phyloP scores from a whole-genome alignment of 1,284 basidiomycete species.

The Coniophora puteana region DNA sequence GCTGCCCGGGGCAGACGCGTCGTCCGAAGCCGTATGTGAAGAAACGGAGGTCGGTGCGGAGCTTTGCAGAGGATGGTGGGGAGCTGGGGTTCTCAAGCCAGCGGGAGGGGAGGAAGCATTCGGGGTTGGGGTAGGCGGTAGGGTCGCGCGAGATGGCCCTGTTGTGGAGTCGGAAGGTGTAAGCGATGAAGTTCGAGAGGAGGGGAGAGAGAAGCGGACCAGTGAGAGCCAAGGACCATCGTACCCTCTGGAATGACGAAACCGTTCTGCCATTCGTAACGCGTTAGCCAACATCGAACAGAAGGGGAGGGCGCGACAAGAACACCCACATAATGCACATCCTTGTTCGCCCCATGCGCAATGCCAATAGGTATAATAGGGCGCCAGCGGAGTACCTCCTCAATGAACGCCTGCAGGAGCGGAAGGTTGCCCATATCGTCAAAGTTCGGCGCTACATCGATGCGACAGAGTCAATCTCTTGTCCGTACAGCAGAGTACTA shows the following conservation, averaged over 20 bases:
- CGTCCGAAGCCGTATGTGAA: constrained; percentile 61
- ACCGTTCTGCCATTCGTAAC: constrained; percentile 37
- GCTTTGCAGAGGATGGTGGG: no score
- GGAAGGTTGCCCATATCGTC: neutral
- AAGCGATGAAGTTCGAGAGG: neutral
- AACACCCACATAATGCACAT: no score
- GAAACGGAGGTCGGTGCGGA: constrained; percentile 45
- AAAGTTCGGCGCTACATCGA: neutral
- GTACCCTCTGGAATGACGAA: constrained; percentile 58
- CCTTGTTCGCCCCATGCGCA: constrained; percentile 53
- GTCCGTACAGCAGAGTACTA: neutral
- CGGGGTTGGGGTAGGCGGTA: constrained; percentile 52
- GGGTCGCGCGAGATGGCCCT: constrained; percentile 55
- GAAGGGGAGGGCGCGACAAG: no score
- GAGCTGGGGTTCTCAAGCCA: constrained; percentile 52
- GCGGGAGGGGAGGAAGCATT: constrained; percentile 52
- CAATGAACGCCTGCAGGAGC: neutral
- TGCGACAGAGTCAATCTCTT: neutral
- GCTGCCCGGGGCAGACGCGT: constrained; percentile 44
- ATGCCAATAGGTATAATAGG: constrained; percentile 16
- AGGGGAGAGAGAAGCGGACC: constrained; percentile 27
- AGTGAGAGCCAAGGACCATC: constrained; percentile 56
- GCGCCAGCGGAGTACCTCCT: neutral
- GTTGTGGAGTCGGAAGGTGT: neutral
- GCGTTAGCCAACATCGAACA: no score